Conservation (phyloP, 306 rosid genomes). For the Lathyrus sativus region DNA sequence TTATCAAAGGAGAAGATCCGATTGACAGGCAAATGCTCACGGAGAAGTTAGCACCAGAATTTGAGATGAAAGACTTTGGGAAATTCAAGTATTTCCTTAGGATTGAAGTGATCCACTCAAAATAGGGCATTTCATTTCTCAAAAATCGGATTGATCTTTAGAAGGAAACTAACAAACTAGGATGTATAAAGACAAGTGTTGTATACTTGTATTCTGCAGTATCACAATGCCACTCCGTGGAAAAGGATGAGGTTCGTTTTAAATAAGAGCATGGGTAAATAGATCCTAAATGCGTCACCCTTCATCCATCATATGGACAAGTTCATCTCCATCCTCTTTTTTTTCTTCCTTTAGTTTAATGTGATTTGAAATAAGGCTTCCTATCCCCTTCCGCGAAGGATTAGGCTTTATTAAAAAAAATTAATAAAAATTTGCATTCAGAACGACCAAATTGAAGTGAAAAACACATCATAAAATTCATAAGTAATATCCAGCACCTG, state of each 20-base stretch:
- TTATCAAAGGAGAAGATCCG: background rate
- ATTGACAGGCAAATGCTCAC: background rate
- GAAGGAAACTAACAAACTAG: background rate
- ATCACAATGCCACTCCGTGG: background rate
- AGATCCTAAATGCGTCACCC: slow-evolving; percentile 30
- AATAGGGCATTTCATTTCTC: background rate
- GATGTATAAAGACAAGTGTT: background rate
- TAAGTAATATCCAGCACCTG: slow-evolving; percentile 59
- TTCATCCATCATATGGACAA: slow-evolving; percentile 29
- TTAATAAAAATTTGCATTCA: slow-evolving; percentile 15
- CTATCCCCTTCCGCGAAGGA: slow-evolving; percentile 12
- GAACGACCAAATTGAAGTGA: slow-evolving; percentile 22
- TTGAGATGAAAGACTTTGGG: background rate
- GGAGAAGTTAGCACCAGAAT: background rate
- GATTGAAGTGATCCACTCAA: background rate
- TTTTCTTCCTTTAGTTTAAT: slow-evolving; percentile 9
- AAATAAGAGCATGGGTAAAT: slow-evolving; percentile 7
- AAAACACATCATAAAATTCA: slow-evolving; percentile 33
- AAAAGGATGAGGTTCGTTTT: background rate
- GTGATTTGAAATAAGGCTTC: slow-evolving; percentile 23
- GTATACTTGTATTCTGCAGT: background rate
- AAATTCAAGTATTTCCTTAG: background rate
- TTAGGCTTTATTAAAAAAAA: slow-evolving; percentile 16
- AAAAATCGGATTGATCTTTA: background rate
- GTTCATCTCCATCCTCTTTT: slow-evolving; percentile 2